These are phyloP conservation scores for Ilex asprella DNA, from an alignment of 257 asterid species.

Conservation along the genomic window DNA sequence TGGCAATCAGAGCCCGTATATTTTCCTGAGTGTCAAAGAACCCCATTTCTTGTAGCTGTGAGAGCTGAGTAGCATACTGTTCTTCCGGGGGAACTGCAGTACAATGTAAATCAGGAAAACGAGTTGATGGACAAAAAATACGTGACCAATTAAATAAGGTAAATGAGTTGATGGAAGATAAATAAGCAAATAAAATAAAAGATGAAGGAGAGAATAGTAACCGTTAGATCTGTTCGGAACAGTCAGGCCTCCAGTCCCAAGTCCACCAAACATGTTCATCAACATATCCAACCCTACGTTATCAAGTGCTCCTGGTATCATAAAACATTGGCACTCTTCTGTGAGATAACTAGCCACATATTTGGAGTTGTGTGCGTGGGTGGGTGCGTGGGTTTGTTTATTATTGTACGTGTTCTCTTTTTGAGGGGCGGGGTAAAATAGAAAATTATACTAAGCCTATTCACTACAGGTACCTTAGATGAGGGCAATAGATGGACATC, in stretches of 20 bases:
- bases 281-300: constrained; percentile 32
- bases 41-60: constrained; percentile 48
- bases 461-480: no score
- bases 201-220: constrained; percentile 3
- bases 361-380: no score
- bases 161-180: background rate
- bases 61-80: constrained; percentile 35
- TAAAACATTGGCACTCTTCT: background rate
- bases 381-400: no score
- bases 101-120: background rate
- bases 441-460: no score
- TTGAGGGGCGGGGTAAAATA: no score
- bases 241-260: constrained; percentile 35
- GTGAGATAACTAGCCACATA: no score
- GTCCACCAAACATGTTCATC: constrained; percentile 49
- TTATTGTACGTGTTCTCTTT: no score
- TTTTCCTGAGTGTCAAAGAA: constrained; percentile 48
- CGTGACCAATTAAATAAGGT: background rate
- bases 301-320: constrained; percentile 20
- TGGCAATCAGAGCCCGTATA: constrained; percentile 35
- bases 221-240: constrained; percentile 31
- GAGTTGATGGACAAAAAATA: background rate
- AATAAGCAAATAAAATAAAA: background rate
- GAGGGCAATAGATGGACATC: background rate
- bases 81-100: constrained; percentile 44